These are phyloP conservation scores for Myxozyma sirexii DNA, from an alignment of 805 yeast species.

Conservation along the genomic window DNA sequence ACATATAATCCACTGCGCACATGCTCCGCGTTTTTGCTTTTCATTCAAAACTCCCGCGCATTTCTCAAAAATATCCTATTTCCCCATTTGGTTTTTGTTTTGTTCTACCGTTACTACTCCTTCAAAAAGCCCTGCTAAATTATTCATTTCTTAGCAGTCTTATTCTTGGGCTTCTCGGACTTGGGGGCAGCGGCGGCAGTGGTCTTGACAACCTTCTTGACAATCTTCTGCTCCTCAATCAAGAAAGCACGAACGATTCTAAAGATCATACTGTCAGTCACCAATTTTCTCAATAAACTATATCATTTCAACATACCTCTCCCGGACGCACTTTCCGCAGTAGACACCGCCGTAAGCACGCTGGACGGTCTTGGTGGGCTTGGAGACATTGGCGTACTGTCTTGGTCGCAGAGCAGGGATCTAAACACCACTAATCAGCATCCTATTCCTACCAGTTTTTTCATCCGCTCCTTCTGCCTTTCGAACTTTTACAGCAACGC, in stretches of 20 bases:
- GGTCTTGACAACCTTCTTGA: conserved; percentile 98
- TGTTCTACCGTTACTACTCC: neutral
- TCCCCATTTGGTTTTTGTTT: neutral
- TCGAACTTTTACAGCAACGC: too few species aligned
- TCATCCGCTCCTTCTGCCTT: too few species aligned
- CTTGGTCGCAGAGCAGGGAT: conserved; percentile 96
- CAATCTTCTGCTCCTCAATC: conserved; percentile 99
- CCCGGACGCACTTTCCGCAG: conserved; percentile 97
- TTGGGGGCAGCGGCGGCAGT: conserved; percentile 79
- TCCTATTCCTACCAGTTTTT: neutral
- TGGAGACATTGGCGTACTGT: conserved; percentile 91
- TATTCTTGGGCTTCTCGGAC: conserved; percentile 49
- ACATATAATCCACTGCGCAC: neutral
- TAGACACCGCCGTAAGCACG: conserved; percentile 99
- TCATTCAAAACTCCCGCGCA: neutral
- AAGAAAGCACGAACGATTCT: conserved; percentile 99
- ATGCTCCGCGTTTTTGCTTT: neutral
- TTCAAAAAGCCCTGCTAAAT: neutral
- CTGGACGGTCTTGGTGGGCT: conserved; percentile 96
- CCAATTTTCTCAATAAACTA: neutral
- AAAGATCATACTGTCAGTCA: neutral
- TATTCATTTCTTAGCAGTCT: conserved; percentile 29
- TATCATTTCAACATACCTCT: conserved; percentile 43
- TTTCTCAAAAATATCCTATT: conserved; percentile 3
- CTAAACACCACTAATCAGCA: conserved; percentile 1